These are phyloP conservation scores for Inga oerstediana DNA, from an alignment of 306 rosid genomes.

Conservation along the genomic window DNA sequence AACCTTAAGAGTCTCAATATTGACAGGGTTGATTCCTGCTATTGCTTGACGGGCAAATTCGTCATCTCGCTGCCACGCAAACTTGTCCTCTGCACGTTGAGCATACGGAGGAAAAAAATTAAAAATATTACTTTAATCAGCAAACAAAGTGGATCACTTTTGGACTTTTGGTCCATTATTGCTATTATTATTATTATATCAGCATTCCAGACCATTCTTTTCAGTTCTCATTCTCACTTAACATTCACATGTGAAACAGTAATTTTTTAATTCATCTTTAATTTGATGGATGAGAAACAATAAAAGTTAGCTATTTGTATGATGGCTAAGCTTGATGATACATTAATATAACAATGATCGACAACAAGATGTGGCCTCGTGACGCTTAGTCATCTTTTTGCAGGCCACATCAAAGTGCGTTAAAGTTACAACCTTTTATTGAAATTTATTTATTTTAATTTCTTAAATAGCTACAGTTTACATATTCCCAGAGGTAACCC, in stretches of 20 bases:
- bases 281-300: background rate
- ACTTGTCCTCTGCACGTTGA: slow-evolving; percentile 73
- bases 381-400: background rate
- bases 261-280: background rate
- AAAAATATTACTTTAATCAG: background rate
- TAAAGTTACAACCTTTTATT: background rate
- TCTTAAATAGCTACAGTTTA: no score
- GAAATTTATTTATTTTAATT: background rate
- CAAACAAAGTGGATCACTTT: background rate
- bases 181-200: background rate
- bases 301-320: background rate
- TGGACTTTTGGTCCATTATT: background rate
- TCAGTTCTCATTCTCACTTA: background rate
- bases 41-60: slow-evolving; percentile 84
- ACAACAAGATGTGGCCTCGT: background rate
- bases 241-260: slow-evolving; percentile 14
- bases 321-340: background rate
- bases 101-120: background rate
- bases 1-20: slow-evolving; percentile 63
- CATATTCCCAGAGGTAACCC: no score
- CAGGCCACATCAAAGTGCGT: background rate
- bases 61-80: slow-evolving; percentile 84
- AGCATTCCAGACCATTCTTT: background rate
- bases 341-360: background rate
- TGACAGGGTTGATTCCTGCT: slow-evolving; percentile 81